A percentile compares a stretch with the other conserved stretches of the same genome.
Evolutionary conservation across 805 yeast genomes (phyloP).

Genomic region (Maudiozyma serrabonitensis): DNA sequence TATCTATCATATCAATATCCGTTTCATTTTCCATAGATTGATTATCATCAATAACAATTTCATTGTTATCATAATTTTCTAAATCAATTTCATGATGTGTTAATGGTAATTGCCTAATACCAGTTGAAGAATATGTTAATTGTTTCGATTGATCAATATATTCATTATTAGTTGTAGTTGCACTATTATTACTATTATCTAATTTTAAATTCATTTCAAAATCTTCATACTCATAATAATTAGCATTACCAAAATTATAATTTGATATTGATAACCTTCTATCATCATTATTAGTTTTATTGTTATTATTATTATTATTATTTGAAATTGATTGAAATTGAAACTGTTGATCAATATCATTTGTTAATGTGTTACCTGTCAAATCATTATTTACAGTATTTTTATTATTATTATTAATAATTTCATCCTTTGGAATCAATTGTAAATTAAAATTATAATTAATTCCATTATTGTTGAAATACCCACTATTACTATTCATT

Average conservation of each 20-base stretch:
- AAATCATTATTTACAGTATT: slow-evolving; percentile 14
- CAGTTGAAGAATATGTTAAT: neutral
- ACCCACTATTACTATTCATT: neutral
- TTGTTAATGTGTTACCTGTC: slow-evolving; percentile 25
- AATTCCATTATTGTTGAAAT: neutral
- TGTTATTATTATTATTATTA: neutral
- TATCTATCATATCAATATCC: neutral
- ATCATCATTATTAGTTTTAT: neutral
- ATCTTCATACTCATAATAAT: slow-evolving; percentile 25
- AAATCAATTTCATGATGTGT: slow-evolving; percentile 4
- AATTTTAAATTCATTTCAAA: slow-evolving; percentile 9
- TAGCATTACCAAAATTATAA: slow-evolving; percentile 20
- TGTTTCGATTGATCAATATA: neutral
- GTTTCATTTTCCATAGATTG: neutral
- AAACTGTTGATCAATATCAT: slow-evolving; percentile 4
- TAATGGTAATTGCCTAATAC: neutral
- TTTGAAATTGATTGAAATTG: neutral
- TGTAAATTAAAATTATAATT: slow-evolving; percentile 4
- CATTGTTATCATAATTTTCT: slow-evolving; percentile 1
- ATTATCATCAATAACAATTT: slow-evolving; percentile 2
- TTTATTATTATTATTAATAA: neutral
- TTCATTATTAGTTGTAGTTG: neutral
- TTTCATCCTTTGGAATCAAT: slow-evolving; percentile 2
- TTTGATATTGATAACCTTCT: slow-evolving; percentile 24
- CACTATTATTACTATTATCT: neutral